phyloP scores from a whole-genome alignment of 2,329 filamentous ascomycete genomes.

The Nothopassalora personata region DNA sequence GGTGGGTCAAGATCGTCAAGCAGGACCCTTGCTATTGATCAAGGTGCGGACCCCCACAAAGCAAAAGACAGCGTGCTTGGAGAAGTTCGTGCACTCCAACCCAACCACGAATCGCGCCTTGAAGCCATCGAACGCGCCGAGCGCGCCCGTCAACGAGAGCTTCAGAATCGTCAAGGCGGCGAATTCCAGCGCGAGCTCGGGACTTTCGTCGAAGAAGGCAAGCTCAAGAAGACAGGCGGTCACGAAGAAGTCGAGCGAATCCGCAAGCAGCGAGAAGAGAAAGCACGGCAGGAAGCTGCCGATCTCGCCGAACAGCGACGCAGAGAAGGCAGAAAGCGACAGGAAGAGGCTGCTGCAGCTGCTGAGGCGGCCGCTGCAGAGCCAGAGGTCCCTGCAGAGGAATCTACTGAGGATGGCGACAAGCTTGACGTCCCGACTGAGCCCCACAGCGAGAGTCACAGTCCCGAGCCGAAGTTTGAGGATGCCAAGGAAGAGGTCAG shows the following conservation, averaged over 20 bases:
- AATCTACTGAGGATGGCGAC: background rate
- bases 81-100: constrained; percentile 86
- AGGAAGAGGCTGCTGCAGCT: constrained; percentile 30
- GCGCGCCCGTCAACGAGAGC: constrained; percentile 80
- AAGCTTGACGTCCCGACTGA: constrained; percentile 12
- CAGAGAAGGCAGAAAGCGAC: constrained; percentile 42
- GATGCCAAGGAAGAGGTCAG: constrained; percentile 28
- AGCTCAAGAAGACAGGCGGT: constrained; percentile 91
- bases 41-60: constrained; percentile 62
- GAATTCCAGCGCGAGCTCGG: constrained; percentile 82
- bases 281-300: constrained; percentile 69
- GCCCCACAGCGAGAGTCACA: constrained; percentile 15
- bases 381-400: constrained; percentile 17
- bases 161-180: constrained; percentile 66
- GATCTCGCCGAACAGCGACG: constrained; percentile 49
- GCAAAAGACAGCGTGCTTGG: constrained; percentile 89
- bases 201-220: constrained; percentile 80
- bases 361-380: constrained; percentile 27
- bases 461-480: constrained; percentile 27
- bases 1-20: constrained; percentile 6
- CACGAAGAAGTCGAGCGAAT: constrained; percentile 89
- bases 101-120: constrained; percentile 86
- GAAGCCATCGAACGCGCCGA: constrained; percentile 98
- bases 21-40: constrained; percentile 40
- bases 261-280: constrained; percentile 78